phyloP scores from a whole-genome alignment of 2,329 filamentous ascomycete species.

The Pyrenophora tritici-repentis region DNA sequence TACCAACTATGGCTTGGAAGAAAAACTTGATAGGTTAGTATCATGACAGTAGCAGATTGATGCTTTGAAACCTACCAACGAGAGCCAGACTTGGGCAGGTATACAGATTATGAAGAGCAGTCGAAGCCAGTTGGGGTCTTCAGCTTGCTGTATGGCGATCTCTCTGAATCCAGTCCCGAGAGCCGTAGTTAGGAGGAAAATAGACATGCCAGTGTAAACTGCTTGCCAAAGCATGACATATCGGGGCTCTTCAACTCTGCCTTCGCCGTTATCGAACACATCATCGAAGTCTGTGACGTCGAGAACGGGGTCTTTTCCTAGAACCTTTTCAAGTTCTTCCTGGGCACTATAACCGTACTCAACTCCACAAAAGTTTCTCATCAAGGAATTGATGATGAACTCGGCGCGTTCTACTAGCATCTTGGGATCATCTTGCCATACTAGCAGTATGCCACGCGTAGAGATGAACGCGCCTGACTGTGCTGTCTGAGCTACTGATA shows the following conservation, averaged over 20 bases:
- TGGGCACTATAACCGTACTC: conserved; percentile 52
- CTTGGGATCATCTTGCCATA: conserved; percentile 81
- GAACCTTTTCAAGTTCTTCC: conserved; percentile 41
- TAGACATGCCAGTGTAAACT: conserved; percentile 57
- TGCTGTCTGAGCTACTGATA: conserved; percentile 70
- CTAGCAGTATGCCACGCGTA: conserved; percentile 70
- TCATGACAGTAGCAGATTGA: background rate
- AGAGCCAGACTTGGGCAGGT: conserved; percentile 64
- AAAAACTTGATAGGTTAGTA: conserved; percentile 35
- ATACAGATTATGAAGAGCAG: conserved; percentile 59
- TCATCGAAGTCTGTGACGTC: conserved; percentile 22
- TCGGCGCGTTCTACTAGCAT: conserved; percentile 72
- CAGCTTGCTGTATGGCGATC: conserved; percentile 59
- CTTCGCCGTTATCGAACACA: conserved; percentile 43
- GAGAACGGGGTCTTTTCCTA: conserved; percentile 19
- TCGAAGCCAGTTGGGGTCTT: conserved; percentile 60
- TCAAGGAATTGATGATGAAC: conserved; percentile 74
- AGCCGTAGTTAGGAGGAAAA: conserved; percentile 58
- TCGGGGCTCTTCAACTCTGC: conserved; percentile 45
- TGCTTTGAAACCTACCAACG: conserved; percentile 48
- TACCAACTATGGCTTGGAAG: conserved; percentile 32
- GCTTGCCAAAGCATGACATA: conserved; percentile 62
- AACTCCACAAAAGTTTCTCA: conserved; percentile 69
- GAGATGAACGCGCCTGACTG: conserved; percentile 82
- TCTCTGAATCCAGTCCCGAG: conserved; percentile 62